These are phyloP conservation scores for Dimocarpus longan DNA, from an alignment of 345 rosid species.

Conservation along the genomic window DNA sequence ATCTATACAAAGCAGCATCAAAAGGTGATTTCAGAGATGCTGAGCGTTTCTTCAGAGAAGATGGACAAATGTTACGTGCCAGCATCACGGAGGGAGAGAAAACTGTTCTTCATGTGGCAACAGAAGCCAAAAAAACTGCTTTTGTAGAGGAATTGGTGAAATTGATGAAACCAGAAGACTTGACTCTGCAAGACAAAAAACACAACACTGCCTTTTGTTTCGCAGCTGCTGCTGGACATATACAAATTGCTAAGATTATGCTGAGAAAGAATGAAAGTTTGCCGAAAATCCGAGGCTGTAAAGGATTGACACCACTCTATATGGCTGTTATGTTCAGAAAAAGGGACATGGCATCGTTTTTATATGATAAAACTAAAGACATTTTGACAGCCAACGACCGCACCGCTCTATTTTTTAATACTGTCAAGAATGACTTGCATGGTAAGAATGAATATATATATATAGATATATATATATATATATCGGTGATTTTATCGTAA, in stretches of 20 bases:
- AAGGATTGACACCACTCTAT: not conserved
- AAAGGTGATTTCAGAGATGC: not conserved
- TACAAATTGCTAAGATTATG: not conserved
- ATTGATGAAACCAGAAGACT: not conserved
- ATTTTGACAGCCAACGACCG: not conserved
- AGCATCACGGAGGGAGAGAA: not conserved
- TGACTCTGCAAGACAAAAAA: not conserved
- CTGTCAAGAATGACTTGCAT: not conserved
- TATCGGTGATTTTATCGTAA: too few species aligned
- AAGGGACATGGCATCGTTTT: not conserved
- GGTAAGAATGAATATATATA: not conserved
- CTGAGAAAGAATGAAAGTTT: not conserved
- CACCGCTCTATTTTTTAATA: not conserved
- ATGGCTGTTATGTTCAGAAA: not conserved
- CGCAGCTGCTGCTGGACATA: not conserved
- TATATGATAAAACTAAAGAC: not conserved
- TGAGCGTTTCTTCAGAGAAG: not conserved
- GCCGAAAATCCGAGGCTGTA: not conserved
- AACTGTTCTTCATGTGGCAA: constrained; percentile 13
- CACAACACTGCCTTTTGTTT: constrained; percentile 12
- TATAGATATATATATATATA: too few species aligned
- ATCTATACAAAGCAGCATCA: not conserved
- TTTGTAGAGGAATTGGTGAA: not conserved
- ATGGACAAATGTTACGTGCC: not conserved
- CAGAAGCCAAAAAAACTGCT: not conserved